Evolutionary conservation across 441 rosid genomes (phyloP), one percentile per base, ranked within the genome.

Genomic region (Daphne laureola): DNA sequence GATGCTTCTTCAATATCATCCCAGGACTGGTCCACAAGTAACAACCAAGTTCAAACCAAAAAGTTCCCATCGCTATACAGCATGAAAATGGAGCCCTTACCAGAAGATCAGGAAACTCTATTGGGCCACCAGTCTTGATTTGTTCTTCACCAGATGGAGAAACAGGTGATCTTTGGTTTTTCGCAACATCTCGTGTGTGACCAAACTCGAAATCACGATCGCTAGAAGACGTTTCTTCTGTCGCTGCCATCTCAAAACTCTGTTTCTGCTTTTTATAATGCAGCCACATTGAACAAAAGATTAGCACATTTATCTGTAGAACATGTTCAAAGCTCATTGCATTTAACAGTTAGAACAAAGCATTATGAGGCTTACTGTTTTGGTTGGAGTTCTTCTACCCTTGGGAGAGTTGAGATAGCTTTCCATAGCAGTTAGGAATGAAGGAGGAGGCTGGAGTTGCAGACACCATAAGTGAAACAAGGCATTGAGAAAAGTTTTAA

Each of bases 391-490:
- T 16, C 46, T 15, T 23, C 57, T 25, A 45, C 43, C 26, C 41
- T 50, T 55, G 12, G 84, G 77, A 43, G 79, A 68, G 7, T 60
- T 59, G 9, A 73, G 70, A 13, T 79, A 67, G 21, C 73, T 79
- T 68, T 79, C 88, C 88, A 82, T 77, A 27, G 78, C 61, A 46
- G 66, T 26, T 49, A 74, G 14, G 58, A 82, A 76, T 49, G 79
- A 65, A 16, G 62, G 67, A 3, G 82, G 79, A 13, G 73, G 78
- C 88, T 79, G 73, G 66, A 65, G 46, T 45, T 41, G 40, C 16
- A 50, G 49, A 42, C 18, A 16, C 25, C 55, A 54, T 5, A 17
- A 55, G 42, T 53, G 38, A 50, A 16, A 14, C 25, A 14, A 57
- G 23, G 52, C 13, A 35, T 17, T 0, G 12, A 50, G 36, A 23